Conservation (phyloP, 371 early-diverging fungal species). For the Coemansia sp. region DNA sequence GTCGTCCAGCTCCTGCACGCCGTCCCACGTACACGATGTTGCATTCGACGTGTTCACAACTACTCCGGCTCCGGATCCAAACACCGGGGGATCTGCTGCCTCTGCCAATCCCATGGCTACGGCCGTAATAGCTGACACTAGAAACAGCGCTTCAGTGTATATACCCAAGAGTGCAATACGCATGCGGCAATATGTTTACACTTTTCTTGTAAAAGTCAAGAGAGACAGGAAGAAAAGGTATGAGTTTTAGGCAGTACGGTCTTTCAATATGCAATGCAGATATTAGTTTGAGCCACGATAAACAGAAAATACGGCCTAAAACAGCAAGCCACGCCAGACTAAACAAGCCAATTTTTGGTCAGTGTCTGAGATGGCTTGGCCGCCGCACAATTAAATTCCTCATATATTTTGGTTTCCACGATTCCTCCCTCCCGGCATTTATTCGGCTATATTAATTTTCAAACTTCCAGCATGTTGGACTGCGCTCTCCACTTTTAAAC, state of each 20-base stretch:
- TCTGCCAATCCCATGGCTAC: not conserved
- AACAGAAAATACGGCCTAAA: not conserved
- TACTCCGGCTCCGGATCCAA: not conserved
- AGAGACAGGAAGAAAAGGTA: not conserved
- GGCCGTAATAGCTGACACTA: not conserved
- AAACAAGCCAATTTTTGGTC: not conserved
- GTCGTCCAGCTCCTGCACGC: constrained; percentile 23
- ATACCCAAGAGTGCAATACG: not conserved
- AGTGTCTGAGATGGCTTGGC: not conserved
- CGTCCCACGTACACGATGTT: constrained; percentile 15
- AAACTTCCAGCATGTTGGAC: too few species aligned
- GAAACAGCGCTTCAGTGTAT: not conserved
- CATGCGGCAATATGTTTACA: not conserved
- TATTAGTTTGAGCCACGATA: not conserved
- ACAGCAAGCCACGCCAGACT: not conserved
- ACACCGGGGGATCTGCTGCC: not conserved
- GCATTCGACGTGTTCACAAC: not conserved
- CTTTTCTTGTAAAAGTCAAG: not conserved
- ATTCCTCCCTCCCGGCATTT: too few species aligned
- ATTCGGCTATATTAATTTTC: too few species aligned
- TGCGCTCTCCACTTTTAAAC: too few species aligned
- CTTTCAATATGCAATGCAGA: not conserved
- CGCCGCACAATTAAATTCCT: not conserved
- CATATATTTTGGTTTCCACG: not conserved
- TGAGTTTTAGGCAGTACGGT: not conserved